phyloP scores from a whole-genome alignment of 192 early-diverging fungal genomes.

The Spizellomyces sp. region DNA sequence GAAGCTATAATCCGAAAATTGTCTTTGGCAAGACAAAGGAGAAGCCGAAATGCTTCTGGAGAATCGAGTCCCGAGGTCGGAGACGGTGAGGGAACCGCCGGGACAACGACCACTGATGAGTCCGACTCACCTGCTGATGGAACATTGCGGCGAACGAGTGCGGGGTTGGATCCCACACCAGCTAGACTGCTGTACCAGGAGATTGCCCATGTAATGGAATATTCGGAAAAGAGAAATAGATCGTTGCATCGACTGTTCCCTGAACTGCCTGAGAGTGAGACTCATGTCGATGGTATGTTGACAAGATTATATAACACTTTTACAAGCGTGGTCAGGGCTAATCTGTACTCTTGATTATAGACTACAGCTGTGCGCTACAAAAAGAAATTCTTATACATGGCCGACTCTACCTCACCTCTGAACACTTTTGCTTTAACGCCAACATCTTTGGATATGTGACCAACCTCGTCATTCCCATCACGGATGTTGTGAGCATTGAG shows the following conservation, averaged over 20 bases:
- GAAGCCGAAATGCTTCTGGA: too few relatives aligned
- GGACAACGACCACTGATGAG: too few relatives aligned
- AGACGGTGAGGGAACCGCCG: too few relatives aligned
- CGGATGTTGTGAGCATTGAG: slow-evolving; percentile 14
- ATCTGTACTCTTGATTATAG: neutral
- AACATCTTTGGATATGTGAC: slow-evolving; percentile 78
- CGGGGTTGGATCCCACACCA: too few relatives aligned
- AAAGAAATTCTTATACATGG: slow-evolving; percentile 91
- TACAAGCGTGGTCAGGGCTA: too few relatives aligned
- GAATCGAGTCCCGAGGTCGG: too few relatives aligned
- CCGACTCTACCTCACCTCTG: slow-evolving; percentile 79
- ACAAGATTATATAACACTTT: neutral
- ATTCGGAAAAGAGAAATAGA: slow-evolving; percentile 20
- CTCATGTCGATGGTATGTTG: slow-evolving; percentile 29
- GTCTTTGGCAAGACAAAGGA: too few relatives aligned
- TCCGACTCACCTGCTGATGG: too few relatives aligned
- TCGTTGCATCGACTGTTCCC: slow-evolving; percentile 20
- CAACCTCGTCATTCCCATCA: slow-evolving; percentile 14
- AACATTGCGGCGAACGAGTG: too few relatives aligned
- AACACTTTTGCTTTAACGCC: slow-evolving; percentile 81
- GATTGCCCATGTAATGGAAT: slow-evolving; percentile 24
- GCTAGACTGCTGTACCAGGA: neutral
- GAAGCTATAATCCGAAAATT: too few relatives aligned
- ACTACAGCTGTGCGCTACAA: slow-evolving; percentile 73
- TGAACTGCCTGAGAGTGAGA: neutral